phyloP scores from a whole-genome alignment of 352 stramenopile genomes.

The Discostella stelligera region DNA sequence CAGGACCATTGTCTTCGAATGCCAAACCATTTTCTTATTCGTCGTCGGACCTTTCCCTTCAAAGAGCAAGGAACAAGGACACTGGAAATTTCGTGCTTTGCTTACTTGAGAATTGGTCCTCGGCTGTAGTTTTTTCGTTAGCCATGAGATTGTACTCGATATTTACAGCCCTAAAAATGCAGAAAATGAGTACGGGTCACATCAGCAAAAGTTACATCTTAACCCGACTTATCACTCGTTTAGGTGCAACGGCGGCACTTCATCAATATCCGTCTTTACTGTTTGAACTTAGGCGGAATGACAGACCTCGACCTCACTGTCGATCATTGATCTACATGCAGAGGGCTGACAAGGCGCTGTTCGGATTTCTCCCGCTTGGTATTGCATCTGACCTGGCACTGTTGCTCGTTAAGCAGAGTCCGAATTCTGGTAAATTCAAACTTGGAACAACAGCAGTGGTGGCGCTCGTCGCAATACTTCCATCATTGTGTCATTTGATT shows the following conservation, averaged over 20 bases:
- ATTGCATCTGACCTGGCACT: slow-evolving; percentile 53
- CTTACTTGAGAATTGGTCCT: slow-evolving; percentile 67
- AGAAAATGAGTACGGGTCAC: neutral
- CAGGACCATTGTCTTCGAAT: neutral
- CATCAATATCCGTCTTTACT: slow-evolving; percentile 65
- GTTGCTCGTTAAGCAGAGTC: slow-evolving; percentile 13
- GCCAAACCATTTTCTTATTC: slow-evolving; percentile 15
- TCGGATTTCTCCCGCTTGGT: slow-evolving; percentile 41
- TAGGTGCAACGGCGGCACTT: slow-evolving; percentile 55
- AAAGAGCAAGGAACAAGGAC: slow-evolving; percentile 21
- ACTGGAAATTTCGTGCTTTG: slow-evolving; percentile 55
- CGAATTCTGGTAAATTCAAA: slow-evolving; percentile 9
- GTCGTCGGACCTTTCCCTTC: neutral
- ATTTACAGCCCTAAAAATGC: neutral
- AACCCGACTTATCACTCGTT: slow-evolving; percentile 44
- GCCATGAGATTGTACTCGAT: neutral
- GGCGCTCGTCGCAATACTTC: slow-evolving; percentile 23
- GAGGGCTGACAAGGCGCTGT: slow-evolving; percentile 29
- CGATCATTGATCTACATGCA: slow-evolving; percentile 43
- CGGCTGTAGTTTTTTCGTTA: slow-evolving; percentile 33
- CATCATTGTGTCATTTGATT: slow-evolving; percentile 51
- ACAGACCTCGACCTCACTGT: slow-evolving; percentile 54
- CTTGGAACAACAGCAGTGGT: slow-evolving; percentile 11
- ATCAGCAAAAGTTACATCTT: neutral
- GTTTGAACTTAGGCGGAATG: slow-evolving; percentile 55